Percentiles rank a stretch among this genome's conserved stretches.
phyloP scores from a whole-genome alignment of 352 stramenopile species.

The Blastocystis sp. region DNA sequence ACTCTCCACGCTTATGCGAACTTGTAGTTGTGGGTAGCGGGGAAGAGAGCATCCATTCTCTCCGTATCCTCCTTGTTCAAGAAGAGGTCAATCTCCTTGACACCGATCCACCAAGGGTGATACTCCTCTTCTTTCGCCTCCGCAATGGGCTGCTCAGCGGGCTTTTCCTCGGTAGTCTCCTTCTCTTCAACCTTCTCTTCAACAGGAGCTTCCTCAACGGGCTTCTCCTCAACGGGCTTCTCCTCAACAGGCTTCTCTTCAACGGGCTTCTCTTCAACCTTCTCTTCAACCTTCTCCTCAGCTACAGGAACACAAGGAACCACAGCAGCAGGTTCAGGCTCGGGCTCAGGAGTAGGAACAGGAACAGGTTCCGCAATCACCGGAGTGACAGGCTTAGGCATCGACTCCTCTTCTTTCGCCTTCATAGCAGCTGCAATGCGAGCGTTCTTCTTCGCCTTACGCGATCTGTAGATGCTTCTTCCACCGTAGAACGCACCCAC shows the following conservation, averaged over 20 bases:
- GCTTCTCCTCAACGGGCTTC: neutral
- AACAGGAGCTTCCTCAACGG: neutral
- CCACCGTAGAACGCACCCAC: constrained; percentile 12
- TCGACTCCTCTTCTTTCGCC: neutral
- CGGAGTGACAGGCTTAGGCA: neutral
- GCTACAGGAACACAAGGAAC: neutral
- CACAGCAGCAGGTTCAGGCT: neutral
- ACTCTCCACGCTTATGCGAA: neutral
- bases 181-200: neutral
- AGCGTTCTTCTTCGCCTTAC: constrained; percentile 57
- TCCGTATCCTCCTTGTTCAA: constrained; percentile 7
- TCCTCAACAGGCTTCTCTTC: neutral
- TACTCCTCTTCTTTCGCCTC: constrained; percentile 42
- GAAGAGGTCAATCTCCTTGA: constrained; percentile 70
- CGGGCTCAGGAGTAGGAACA: neutral
- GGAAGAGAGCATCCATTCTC: constrained; percentile 40
- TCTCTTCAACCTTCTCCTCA: neutral
- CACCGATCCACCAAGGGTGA: constrained; percentile 68
- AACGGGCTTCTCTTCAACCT: constrained; percentile 29
- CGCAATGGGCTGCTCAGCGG: constrained; percentile 10
- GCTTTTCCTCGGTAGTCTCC: constrained; percentile 12
- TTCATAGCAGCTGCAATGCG: neutral
- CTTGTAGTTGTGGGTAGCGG: constrained; percentile 57
- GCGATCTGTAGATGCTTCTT: constrained; percentile 40
- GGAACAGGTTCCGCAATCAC: neutral